Evolutionary conservation across 192 early-diverging fungal genomes (phyloP).

Genomic region (Backusella tarrabulga): DNA sequence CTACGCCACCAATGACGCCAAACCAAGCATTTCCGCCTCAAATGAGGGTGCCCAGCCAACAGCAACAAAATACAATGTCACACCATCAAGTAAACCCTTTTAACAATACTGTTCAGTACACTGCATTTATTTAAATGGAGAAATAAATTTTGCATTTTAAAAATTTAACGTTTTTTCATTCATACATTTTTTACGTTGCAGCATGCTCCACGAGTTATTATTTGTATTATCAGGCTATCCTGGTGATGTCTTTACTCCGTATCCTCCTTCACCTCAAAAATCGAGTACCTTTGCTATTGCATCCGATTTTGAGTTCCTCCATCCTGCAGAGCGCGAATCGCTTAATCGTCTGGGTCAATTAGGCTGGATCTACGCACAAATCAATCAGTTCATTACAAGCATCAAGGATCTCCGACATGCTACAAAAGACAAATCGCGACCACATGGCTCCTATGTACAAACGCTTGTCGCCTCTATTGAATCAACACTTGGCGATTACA

Average conservation of each 20-base stretch:
- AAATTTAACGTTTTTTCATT: no score
- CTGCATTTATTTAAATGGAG: background rate
- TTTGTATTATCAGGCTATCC: conserved; percentile 62
- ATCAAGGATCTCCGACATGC: background rate
- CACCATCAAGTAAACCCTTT: background rate
- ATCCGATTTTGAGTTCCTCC: conserved; percentile 61
- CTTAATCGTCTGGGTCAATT: conserved; percentile 60
- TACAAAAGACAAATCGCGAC: background rate
- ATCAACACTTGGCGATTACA: conserved; percentile 39
- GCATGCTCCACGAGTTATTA: conserved; percentile 75
- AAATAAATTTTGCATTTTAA: background rate
- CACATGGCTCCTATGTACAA: conserved; percentile 46
- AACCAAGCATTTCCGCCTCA: background rate
- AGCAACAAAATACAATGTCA: background rate
- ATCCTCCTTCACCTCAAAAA: conserved; percentile 35
- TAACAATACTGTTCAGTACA: background rate
- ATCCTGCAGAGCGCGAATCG: conserved; percentile 58
- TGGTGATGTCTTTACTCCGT: conserved; percentile 67
- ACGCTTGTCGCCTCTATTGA: conserved; percentile 52
- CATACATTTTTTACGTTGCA: background rate
- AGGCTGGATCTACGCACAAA: conserved; percentile 48
- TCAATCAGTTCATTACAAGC: conserved; percentile 41
- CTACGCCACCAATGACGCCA: background rate
- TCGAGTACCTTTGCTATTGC: conserved; percentile 55
- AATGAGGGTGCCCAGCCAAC: background rate